Evolutionary conservation across 768 basidiomycete genomes (phyloP), one percentile per base, ranked within the genome.

Genomic region (Pholiota microspora): DNA sequence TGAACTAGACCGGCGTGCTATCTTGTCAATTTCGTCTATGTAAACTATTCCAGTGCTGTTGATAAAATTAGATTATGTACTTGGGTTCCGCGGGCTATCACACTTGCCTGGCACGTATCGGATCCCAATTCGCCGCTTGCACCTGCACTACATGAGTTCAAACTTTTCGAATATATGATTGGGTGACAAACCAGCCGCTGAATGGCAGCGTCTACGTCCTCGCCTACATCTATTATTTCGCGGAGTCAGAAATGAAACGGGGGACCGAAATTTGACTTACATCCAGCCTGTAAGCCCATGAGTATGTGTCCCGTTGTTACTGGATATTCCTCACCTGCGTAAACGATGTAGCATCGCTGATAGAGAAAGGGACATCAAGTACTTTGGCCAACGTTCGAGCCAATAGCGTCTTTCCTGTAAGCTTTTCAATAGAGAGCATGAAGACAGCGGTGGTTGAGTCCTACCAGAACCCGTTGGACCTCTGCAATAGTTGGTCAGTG

Each of bases 21-120:
- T 85, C 73, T 98, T 98, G 73, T 98, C 96, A 1, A 94, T 77
- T 73, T 98, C 96, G 64, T 98, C 96, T 45, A 98, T 94, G 66
- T 96, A 96, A 28, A 98, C 87, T 57, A 98, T 97, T 5, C 95
- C 95, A 67, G 86, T 86, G 65, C 92, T 95, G 60, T 35, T 45
- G 28, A 28, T 45, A 40, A 34, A 55, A n/a, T 45, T 45, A 7
- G 27, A 40, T 21, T 59, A 25, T 49, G 31, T 16, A 3, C n/a
- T 36, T 5, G 28, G 28, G 15, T 49, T 18, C n/a, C n/a, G n/a
- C n/a, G n/a, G 4, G 29, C 25, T 23, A 9, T 42, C 29, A 44
- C 31, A 55, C 64, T 44, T 62, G 92, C 92, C 90, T 89, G 18
- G 96, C 93, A 53, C 89, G 83, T 51, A 82, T 67, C 15, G 93